A percentile compares a stretch with the other conserved stretches of the same genome.
phyloP scores from a whole-genome alignment of 192 early-diverging fungal genomes.

The Backusella sp. region DNA sequence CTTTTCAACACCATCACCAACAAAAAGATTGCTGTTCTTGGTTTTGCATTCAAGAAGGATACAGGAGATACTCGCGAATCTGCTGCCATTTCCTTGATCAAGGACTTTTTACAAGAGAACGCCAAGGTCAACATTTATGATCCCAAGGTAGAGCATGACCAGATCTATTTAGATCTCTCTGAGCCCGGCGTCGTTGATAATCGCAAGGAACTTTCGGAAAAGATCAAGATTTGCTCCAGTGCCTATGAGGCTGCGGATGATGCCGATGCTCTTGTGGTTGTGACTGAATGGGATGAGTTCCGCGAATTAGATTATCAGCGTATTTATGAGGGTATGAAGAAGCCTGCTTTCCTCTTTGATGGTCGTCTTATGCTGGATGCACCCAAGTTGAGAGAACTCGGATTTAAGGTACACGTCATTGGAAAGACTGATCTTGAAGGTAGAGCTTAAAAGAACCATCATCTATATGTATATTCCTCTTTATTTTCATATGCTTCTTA shows the following conservation, averaged over 20 bases:
- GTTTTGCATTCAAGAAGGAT: constrained; percentile 94
- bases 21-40: constrained; percentile 76
- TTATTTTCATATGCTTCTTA: not conserved
- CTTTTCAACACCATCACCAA: constrained; percentile 80
- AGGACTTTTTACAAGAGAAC: constrained; percentile 73
- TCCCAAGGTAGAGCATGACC: constrained; percentile 75
- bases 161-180: constrained; percentile 67
- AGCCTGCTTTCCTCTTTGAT: constrained; percentile 90
- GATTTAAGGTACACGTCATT: constrained; percentile 73
- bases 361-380: constrained; percentile 79
- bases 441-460: not conserved
- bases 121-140: constrained; percentile 83
- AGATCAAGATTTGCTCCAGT: constrained; percentile 57
- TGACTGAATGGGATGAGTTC: constrained; percentile 93
- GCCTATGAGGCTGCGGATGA: constrained; percentile 70
- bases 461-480: not conserved
- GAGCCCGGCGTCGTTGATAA: constrained; percentile 53
- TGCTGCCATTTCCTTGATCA: constrained; percentile 80
- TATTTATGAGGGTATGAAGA: constrained; percentile 70
- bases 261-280: constrained; percentile 77
- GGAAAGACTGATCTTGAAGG: constrained; percentile 50
- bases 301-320: constrained; percentile 65
- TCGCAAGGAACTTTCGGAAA: constrained; percentile 50
- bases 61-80: constrained; percentile 92
- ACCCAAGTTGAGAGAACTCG: constrained; percentile 64